These are phyloP conservation scores for Petunia hybrid DNA, from an alignment of 305 asterid genomes.

Conservation along the genomic window DNA sequence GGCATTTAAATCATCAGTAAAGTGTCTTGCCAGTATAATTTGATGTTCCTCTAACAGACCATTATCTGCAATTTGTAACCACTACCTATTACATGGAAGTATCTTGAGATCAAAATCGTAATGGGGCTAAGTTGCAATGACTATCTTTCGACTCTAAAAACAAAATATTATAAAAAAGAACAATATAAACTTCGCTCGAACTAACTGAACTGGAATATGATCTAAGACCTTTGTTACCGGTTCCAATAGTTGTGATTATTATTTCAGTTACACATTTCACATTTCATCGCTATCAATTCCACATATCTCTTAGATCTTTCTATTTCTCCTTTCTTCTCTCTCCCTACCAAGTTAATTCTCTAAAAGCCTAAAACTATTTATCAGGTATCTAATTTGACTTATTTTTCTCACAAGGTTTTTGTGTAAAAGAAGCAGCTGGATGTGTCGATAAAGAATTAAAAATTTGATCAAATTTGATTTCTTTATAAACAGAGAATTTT, in stretches of 20 bases:
- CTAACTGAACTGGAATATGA: slow-evolving; percentile 18
- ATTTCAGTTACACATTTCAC: background rate
- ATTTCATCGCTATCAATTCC: slow-evolving; percentile 1
- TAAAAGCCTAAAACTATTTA: slow-evolving; percentile 14
- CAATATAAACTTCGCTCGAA: background rate
- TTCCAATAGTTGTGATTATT: slow-evolving; percentile 18
- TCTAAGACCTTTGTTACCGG: background rate
- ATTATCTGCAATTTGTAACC: slow-evolving; percentile 18
- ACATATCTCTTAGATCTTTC: slow-evolving; percentile 19
- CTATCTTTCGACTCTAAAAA: background rate
- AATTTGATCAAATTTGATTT: background rate
- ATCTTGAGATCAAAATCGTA: slow-evolving; percentile 22
- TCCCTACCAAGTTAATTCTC: slow-evolving; percentile 9
- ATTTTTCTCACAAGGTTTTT: background rate
- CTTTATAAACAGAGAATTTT: background rate
- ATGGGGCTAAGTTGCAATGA: slow-evolving; percentile 15
- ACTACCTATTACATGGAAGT: background rate
- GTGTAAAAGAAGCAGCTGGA: slow-evolving; percentile 25
- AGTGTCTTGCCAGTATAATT: slow-evolving; percentile 12
- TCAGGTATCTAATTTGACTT: slow-evolving; percentile 24
- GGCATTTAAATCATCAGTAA: background rate
- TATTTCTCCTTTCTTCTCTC: slow-evolving; percentile 24
- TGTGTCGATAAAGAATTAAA: background rate
- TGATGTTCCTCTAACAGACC: slow-evolving; percentile 14
- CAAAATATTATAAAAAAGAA: background rate